Conservation (phyloP, 2,329 filamentous ascomycete species). For the Cercospora canescens region DNA sequence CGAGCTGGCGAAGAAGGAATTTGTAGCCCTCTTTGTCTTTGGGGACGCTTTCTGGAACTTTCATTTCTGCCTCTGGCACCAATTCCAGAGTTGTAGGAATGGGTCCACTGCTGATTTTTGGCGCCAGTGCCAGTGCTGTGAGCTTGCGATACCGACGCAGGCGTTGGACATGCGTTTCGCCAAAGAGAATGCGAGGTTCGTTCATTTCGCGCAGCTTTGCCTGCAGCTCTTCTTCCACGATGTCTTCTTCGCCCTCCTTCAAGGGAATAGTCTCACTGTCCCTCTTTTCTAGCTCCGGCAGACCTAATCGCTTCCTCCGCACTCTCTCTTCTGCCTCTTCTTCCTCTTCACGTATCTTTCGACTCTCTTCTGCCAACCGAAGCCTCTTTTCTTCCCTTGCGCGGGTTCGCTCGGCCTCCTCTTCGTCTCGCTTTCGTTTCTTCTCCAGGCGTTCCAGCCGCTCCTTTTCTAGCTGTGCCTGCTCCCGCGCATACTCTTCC, state of each 20-base stretch:
- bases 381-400: constrained; percentile 79
- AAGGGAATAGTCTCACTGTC: constrained; percentile 37
- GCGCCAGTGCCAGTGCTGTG: constrained; percentile 42
- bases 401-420: constrained; percentile 68
- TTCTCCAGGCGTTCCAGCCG: constrained; percentile 68
- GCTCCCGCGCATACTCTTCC: constrained; percentile 78
- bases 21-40: constrained; percentile 64
- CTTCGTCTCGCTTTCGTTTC: constrained; percentile 89
- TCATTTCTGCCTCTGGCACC: constrained; percentile 86
- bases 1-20: constrained; percentile 82
- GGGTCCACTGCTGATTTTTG: constrained; percentile 65
- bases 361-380: constrained; percentile 78
- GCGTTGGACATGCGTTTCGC: constrained; percentile 70
- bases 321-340: constrained; percentile 72
- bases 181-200: constrained; percentile 77
- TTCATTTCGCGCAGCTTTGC: constrained; percentile 68
- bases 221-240: constrained; percentile 70
- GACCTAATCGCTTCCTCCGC: constrained; percentile 72
- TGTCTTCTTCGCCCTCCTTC: constrained; percentile 55
- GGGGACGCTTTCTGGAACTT: constrained; percentile 64
- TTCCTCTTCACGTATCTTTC: constrained; percentile 66
- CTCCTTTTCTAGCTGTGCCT: constrained; percentile 70
- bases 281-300: constrained; percentile 69
- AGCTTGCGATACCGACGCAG: constrained; percentile 71
- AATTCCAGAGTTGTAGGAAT: constrained; percentile 83